These are phyloP conservation scores for Acanthamoeba castellanii DNA, from an alignment of 208 protist genomes.

Conservation along the genomic window DNA sequence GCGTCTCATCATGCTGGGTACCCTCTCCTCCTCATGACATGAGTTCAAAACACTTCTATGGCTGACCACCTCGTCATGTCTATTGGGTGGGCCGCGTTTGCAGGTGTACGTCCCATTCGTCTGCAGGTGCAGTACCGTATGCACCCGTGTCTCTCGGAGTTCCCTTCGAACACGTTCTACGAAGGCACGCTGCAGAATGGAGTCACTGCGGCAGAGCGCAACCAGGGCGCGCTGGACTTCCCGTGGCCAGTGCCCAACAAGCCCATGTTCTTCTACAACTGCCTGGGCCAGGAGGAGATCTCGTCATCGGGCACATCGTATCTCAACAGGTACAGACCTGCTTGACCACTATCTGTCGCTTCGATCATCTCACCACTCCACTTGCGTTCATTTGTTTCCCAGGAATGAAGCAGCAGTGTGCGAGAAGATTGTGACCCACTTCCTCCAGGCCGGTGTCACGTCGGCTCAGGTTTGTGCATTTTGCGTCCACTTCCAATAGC, in stretches of 20 bases:
- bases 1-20: conserved; percentile 93
- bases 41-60: neutral
- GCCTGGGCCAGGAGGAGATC: conserved; percentile 94
- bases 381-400: neutral
- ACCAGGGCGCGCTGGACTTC: conserved; percentile 88
- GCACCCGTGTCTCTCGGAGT: conserved; percentile 97
- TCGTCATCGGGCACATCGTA: conserved; percentile 95
- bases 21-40: neutral
- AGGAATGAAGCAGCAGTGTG: conserved; percentile 88
- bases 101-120: conserved; percentile 92
- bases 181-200: conserved; percentile 98
- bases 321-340: conserved; percentile 92
- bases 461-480: conserved; percentile 78
- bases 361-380: neutral
- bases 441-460: conserved; percentile 92
- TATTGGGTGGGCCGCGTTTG: neutral
- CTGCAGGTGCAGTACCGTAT: conserved; percentile 99
- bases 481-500: neutral
- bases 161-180: conserved; percentile 98
- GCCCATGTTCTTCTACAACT: conserved; percentile 97
- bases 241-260: conserved; percentile 92
- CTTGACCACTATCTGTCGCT: neutral
- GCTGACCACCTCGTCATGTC: neutral
- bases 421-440: conserved; percentile 94
- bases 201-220: conserved; percentile 87